Conservation (phyloP, 345 rosid species). For the Bruguiera sexangula region DNA sequence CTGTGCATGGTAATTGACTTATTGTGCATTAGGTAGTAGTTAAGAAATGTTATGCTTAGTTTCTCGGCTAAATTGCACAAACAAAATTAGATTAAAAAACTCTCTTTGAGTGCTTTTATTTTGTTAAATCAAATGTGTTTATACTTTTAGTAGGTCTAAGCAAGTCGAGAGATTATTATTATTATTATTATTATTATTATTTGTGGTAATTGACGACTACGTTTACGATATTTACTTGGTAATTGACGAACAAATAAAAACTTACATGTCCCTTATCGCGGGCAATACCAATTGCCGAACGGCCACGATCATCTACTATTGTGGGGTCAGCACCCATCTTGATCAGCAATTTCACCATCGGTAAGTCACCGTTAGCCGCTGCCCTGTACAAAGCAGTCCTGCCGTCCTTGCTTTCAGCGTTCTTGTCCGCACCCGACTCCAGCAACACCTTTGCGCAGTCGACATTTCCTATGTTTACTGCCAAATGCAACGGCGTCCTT, state of each 20-base stretch:
- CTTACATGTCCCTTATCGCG: slow-evolving; percentile 43
- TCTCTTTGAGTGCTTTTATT: too few relatives aligned
- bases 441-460: slow-evolving; percentile 37
- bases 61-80: too few relatives aligned
- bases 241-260: background rate
- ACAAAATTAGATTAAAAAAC: too few relatives aligned
- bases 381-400: slow-evolving; percentile 36
- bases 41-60: too few relatives aligned
- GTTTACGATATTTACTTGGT: background rate
- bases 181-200: too few relatives aligned
- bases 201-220: too few relatives aligned
- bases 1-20: slow-evolving; percentile 19
- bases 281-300: slow-evolving; percentile 40
- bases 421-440: slow-evolving; percentile 37
- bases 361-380: slow-evolving; percentile 39
- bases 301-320: slow-evolving; percentile 39
- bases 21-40: too few relatives aligned
- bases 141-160: too few relatives aligned
- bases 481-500: slow-evolving; percentile 40
- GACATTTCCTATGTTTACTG: slow-evolving; percentile 31
- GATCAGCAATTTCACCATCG: slow-evolving; percentile 41
- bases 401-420: slow-evolving; percentile 35
- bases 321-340: slow-evolving; percentile 44
- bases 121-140: too few relatives aligned
- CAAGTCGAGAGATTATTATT: too few relatives aligned